Base-by-base conservation (phyloP, 1,284 basidiomycete genomes). In the Ustilago tritici region DNA sequence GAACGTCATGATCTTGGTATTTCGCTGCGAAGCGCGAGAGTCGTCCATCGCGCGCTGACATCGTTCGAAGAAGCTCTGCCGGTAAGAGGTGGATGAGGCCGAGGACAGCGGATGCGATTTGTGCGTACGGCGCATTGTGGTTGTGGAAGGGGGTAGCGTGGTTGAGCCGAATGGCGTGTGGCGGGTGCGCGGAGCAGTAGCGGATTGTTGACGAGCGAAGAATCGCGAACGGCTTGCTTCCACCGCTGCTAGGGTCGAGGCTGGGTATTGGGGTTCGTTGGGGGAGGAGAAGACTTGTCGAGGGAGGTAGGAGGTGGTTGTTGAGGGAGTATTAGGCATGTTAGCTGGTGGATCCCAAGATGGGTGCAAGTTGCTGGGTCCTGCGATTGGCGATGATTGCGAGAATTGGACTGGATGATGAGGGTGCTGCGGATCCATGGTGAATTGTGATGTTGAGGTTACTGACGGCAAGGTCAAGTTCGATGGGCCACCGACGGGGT, bases 41-140 rank as follows among this genome's bases (percentile, higher is more conserved):
- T 58, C 52, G 15, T 62, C 31, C 74, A 76, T 76, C 0, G 69
- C 74, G 8, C 59, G 52, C 41, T 71, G 69, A 55, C 74, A 76
- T 3, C 69, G 61, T 23, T 76, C 69, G 52, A 71, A 76, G 31
- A 76, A 76, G 17, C 54, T 59, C 19, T 69, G 65, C 0, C 74
- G 69, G 19, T 76, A 76, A 10, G 57, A 49, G 10, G 56, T 34
- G 8, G 63, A 50, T 1, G 61, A 36, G 1, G 54, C 34, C 36
- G 41, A 56, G 2, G 67, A 65, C 4, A 72, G 53, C 1, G 46
- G 8, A 17, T 69, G 55, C 2, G 49, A 19, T 15, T 71, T 76
- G 59, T 58, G 56, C 19, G 38, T 9, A 7, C 59, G 40, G 3
- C 34, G 17, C 1, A 4, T 10, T 0, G 52, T 47, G 0, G 23